A percentile compares a stretch with the other conserved stretches of the same genome.
These are phyloP conservation scores for Cryptosporidium meleagridis DNA, from an alignment of 169 alveolate genomes.

Conservation along the genomic window DNA sequence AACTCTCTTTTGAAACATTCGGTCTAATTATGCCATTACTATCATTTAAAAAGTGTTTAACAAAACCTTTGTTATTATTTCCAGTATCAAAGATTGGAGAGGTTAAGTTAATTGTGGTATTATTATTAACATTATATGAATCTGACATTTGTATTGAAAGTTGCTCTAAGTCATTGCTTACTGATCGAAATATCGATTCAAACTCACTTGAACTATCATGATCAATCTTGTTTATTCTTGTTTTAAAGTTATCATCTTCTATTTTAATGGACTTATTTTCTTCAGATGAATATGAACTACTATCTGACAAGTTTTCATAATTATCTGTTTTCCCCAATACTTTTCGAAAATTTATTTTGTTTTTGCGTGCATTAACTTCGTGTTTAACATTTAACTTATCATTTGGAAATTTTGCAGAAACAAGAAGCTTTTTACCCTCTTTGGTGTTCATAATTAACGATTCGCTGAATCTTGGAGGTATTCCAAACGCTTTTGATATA, in stretches of 20 bases:
- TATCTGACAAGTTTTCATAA: background rate
- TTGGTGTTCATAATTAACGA: conserved; percentile 24
- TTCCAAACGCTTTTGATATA: conserved; percentile 61
- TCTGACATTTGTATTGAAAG: conserved; percentile 47
- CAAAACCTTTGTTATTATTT: background rate
- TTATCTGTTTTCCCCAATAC: background rate
- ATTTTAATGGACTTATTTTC: background rate
- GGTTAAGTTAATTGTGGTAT: conserved; percentile 20
- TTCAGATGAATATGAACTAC: conserved; percentile 9
- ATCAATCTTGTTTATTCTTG: background rate
- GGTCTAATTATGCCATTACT: background rate
- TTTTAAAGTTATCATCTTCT: background rate
- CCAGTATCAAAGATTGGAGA: conserved; percentile 14
- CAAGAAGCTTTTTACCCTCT: conserved; percentile 46
- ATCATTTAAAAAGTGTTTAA: background rate
- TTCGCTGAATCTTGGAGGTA: conserved; percentile 72
- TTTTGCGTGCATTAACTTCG: background rate
- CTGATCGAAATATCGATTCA: conserved; percentile 56
- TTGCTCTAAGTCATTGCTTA: conserved; percentile 47
- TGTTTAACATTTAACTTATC: background rate
- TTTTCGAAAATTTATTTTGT: background rate
- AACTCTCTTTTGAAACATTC: background rate
- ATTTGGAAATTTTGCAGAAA: conserved; percentile 54
- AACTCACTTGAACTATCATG: conserved; percentile 19
- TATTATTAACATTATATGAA: background rate